Evolutionary conservation across 345 rosid genomes (phyloP).

Genomic region (Populus nigra): DNA sequence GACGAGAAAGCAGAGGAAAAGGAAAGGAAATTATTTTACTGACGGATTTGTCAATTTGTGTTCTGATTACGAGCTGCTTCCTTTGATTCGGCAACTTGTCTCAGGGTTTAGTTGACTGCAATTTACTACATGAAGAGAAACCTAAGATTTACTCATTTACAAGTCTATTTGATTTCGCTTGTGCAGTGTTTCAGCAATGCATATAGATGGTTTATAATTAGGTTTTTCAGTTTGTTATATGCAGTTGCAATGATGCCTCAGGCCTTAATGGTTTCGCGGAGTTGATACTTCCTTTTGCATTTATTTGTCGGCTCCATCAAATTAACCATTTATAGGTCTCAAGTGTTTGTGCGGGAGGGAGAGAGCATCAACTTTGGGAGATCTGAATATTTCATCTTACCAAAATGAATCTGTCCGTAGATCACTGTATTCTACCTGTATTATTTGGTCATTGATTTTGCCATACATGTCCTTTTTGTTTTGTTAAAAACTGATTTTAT

Average conservation of each 20-base stretch:
- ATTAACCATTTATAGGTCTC: not conserved
- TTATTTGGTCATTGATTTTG: not conserved
- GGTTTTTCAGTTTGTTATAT: not conserved
- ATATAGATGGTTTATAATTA: not conserved
- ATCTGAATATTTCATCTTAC: not conserved
- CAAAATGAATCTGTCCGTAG: not conserved
- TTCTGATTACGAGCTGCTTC: not conserved
- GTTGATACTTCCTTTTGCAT: not conserved
- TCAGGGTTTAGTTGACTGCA: not conserved
- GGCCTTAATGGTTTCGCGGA: not conserved
- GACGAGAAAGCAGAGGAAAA: not conserved
- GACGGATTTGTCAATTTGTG: not conserved
- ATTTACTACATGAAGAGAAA: not conserved
- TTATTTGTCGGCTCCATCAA: not conserved
- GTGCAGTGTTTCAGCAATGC: not conserved
- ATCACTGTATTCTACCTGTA: not conserved
- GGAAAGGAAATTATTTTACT: not conserved
- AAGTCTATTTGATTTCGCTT: not conserved
- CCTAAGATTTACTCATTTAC: not conserved
- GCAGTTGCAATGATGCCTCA: not conserved
- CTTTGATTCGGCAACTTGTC: not conserved
- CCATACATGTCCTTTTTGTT: not conserved
- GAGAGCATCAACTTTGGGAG: not conserved
- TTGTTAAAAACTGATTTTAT: not conserved
- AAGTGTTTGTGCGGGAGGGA: not conserved